Evolutionary conservation across 2,329 filamentous ascomycete species (phyloP).

Genomic region (Penicillium sp.): DNA sequence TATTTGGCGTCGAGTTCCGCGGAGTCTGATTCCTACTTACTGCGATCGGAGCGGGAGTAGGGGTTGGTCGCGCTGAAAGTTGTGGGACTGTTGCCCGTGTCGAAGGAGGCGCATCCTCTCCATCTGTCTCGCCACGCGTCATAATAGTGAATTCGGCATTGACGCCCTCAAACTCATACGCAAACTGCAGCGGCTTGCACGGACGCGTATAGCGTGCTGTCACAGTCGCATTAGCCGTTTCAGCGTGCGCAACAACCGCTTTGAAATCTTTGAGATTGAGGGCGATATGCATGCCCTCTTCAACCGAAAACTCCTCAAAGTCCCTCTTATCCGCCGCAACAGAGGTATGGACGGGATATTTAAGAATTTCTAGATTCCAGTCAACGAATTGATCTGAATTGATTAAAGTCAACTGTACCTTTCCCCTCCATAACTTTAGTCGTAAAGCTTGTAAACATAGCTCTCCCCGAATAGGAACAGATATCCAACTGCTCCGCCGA

Average conservation of each 20-base stretch:
- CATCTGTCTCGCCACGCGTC: constrained; percentile 54
- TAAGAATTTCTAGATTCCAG: constrained; percentile 51
- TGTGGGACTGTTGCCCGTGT: constrained; percentile 38
- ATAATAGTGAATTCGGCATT: constrained; percentile 58
- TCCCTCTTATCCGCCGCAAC: constrained; percentile 57
- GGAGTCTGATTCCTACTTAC: constrained; percentile 5
- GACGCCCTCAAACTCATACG: constrained; percentile 52
- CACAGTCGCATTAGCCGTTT: constrained; percentile 51
- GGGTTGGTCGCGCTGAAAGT: constrained; percentile 38
- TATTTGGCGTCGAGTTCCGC: constrained; percentile 11
- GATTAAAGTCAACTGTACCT: constrained; percentile 33
- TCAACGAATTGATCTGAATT: constrained; percentile 8
- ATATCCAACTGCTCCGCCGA: constrained; percentile 61
- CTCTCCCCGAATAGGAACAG: constrained; percentile 52
- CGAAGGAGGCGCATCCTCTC: constrained; percentile 34
- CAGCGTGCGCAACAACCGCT: constrained; percentile 57
- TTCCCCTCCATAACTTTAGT: constrained; percentile 58
- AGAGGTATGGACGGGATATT: constrained; percentile 59
- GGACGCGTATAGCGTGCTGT: constrained; percentile 56
- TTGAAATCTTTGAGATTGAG: constrained; percentile 63
- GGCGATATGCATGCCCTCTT: constrained; percentile 56
- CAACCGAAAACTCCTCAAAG: constrained; percentile 55
- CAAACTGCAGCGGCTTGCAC: constrained; percentile 55
- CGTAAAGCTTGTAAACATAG: constrained; percentile 60
- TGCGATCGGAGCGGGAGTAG: constrained; percentile 25